Percentiles rank a stretch among this genome's conserved stretches.
Evolutionary conservation across 129 eudicot genomes (phyloP).

Genomic region (Tagetes erecta): DNA sequence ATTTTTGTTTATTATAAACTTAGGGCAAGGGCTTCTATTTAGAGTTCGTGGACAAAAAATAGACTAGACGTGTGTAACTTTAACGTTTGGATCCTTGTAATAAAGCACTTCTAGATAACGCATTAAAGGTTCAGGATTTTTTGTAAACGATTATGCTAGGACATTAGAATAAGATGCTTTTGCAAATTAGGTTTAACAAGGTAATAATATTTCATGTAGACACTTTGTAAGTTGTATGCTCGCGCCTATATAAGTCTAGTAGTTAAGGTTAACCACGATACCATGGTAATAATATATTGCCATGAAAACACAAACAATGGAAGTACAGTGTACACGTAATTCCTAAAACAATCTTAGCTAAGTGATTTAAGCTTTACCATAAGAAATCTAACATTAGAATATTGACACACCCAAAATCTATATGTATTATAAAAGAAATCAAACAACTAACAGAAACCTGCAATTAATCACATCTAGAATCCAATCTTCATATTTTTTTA

Average conservation of each 20-base stretch:
- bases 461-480: too few species aligned
- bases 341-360: too few species aligned
- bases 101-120: not conserved
- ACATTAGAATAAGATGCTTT: not conserved
- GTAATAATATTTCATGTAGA: not conserved
- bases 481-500: too few species aligned
- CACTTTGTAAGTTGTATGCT: constrained; percentile 1
- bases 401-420: too few species aligned
- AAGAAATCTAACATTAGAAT: too few species aligned
- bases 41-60: constrained; percentile 22
- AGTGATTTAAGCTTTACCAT: too few species aligned
- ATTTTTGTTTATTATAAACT: not conserved
- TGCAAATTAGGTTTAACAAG: constrained; percentile 3
- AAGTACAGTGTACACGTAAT: too few species aligned
- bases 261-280: not conserved
- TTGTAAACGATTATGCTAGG: not conserved
- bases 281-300: too few species aligned
- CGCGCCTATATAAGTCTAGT: not conserved
- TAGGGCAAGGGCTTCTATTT: not conserved
- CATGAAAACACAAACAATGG: too few species aligned
- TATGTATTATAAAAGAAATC: too few species aligned
- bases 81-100: constrained; percentile 10
- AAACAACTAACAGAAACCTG: too few species aligned
- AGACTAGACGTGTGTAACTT: constrained; percentile 3
- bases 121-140: constrained; percentile 9